Evolutionary conservation across 768 basidiomycete species (phyloP), one percentile per base, ranked within the genome.

Genomic region (Clitopilus passeckerianus): DNA sequence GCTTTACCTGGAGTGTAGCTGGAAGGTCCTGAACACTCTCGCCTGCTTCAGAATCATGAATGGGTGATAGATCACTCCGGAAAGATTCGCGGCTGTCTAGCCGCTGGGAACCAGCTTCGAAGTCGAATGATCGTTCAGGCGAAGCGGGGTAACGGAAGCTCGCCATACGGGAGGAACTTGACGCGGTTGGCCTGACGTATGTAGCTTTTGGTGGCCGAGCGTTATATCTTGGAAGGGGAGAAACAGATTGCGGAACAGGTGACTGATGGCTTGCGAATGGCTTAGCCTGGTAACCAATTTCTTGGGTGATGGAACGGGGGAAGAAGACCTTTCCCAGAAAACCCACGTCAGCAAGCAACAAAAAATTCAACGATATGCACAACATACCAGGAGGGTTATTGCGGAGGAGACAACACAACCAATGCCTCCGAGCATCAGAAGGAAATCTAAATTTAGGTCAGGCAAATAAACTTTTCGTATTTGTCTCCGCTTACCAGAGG

Each of bases 341-440:
- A 66, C 60, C 34, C 56, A 35, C 18, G 43, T 33, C 22, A 54
- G 61, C 20, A 20, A 34, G 50, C 27, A 30, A 52, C 54, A 7
- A 59, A 24, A 57, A 27, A 55, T 22, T 15, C n/a, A 37, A 14
- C 6, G 10, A 7, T 6, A 33, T 34, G 12, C 1, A 20, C 30
- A 22, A 71, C 85, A 66, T 66, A 91, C 91, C 33, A 93, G 77
- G 33, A 93, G 77, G 3, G 91, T 93, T 22, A 93, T 89, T 16
- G 85, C 84, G 23, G 91, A 91, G 3, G 91, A 93, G 20, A 90
- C 78, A 66, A 92, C 85, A 64, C 86, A 86, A 14, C 91, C 91
- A 30, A 93, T 80, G 16, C 80, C 90, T 20, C 84, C 86, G 57
- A 87, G 64, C 83, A 90, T 86, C 52, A 87, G 71, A 9, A 92